Evolutionary conservation across 306 rosid genomes (phyloP).

Genomic region (Gynostemma pentaphyllum): DNA sequence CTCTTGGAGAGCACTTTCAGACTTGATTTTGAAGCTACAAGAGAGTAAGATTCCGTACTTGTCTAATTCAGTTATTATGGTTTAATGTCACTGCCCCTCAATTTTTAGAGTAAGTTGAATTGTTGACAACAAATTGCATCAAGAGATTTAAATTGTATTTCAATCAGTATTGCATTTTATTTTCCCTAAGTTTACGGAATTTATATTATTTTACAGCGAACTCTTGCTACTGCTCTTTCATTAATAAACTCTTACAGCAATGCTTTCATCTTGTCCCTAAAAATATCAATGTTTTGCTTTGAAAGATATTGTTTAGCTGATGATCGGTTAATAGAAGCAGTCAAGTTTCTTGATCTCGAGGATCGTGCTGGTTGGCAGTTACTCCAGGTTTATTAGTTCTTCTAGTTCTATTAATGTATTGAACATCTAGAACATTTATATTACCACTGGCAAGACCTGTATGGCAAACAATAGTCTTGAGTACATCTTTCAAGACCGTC

Average conservation of each 20-base stretch:
- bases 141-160: neutral
- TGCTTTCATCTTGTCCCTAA: neutral
- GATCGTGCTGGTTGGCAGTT: constrained; percentile 94
- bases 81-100: neutral
- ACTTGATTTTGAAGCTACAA: constrained; percentile 60
- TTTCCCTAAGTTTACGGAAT: neutral
- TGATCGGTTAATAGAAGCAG: constrained; percentile 50
- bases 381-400: constrained; percentile 53
- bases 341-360: constrained; percentile 63
- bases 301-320: constrained; percentile 79
- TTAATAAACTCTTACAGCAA: no score
- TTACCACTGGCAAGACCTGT: neutral
- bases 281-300: constrained; percentile 4
- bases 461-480: neutral
- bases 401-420: neutral
- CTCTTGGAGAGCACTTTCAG: constrained; percentile 87
- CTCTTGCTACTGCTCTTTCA: neutral
- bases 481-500: neutral
- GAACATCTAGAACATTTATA: neutral
- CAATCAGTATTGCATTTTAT: neutral
- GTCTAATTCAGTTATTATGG: neutral
- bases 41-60: constrained; percentile 52
- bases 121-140: neutral
- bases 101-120: no score
- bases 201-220: neutral